Evolutionary conservation across 169 alveolate genomes (phyloP).

Genomic region (Eimeria praecox): DNA sequence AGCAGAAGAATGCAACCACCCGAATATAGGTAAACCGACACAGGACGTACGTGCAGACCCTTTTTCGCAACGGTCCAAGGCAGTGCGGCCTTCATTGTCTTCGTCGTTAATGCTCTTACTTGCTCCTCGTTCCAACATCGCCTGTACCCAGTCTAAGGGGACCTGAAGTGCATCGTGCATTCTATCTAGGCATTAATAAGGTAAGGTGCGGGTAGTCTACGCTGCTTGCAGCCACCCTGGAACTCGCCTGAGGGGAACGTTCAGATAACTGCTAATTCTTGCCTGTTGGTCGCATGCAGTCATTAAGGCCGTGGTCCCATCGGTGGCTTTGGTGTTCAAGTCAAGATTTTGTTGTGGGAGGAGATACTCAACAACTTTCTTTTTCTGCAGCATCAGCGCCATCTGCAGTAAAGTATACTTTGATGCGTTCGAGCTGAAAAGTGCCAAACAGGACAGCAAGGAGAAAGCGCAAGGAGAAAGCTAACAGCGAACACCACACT

Average conservation of each 20-base stretch:
- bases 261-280: neutral
- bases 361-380: slow-evolving; percentile 76
- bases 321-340: slow-evolving; percentile 77
- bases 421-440: slow-evolving; percentile 75
- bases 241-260: neutral
- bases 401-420: slow-evolving; percentile 77
- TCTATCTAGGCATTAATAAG: neutral
- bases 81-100: slow-evolving; percentile 77
- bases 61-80: slow-evolving; percentile 78
- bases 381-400: slow-evolving; percentile 77
- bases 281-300: slow-evolving; percentile 71
- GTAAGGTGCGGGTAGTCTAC: neutral
- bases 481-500: neutral
- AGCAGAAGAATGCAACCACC: neutral
- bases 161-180: slow-evolving; percentile 33
- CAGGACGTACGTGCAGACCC: slow-evolving; percentile 27
- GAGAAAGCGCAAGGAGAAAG: neutral
- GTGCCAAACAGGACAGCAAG: neutral
- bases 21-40: neutral
- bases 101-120: slow-evolving; percentile 67
- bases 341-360: slow-evolving; percentile 79
- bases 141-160: slow-evolving; percentile 77
- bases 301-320: slow-evolving; percentile 79
- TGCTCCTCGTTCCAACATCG: slow-evolving; percentile 80
- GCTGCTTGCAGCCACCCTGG: neutral